Evolutionary conservation across 192 early-diverging fungal genomes (phyloP).

Genomic region (Coemansia sp.): DNA sequence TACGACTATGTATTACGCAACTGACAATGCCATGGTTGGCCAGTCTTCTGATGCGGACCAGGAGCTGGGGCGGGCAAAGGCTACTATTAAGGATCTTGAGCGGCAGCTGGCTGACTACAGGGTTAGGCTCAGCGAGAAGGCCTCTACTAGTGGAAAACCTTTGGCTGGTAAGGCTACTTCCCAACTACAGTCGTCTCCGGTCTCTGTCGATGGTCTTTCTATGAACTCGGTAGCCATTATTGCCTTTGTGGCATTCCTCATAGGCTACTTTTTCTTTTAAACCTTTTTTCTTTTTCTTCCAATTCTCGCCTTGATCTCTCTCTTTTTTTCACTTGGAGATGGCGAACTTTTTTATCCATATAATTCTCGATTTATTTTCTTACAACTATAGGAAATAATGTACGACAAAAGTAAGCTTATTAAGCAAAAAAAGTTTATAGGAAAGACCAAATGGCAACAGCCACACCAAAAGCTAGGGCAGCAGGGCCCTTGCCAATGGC

Average conservation of each 20-base stretch:
- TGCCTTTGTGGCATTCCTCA: slow-evolving; percentile 63
- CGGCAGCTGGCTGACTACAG: slow-evolving; percentile 41
- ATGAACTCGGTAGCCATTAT: slow-evolving; percentile 64
- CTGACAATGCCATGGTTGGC: slow-evolving; percentile 12
- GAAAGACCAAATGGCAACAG: not conserved
- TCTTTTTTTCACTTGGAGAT: not conserved
- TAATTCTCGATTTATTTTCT: not conserved
- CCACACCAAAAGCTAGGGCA: not conserved
- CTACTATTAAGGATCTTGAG: slow-evolving; percentile 45
- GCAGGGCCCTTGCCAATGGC: not conserved
- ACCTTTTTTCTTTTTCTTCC: not conserved
- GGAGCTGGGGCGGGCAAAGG: slow-evolving; percentile 51
- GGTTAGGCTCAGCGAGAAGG: slow-evolving; percentile 20
- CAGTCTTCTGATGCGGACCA: slow-evolving; percentile 14
- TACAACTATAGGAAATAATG: not conserved
- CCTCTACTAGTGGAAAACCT: slow-evolving; percentile 11
- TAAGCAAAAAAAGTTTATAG: not conserved
- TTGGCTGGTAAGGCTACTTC: slow-evolving; percentile 25
- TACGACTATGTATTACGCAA: slow-evolving; percentile 18
- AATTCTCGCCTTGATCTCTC: not conserved
- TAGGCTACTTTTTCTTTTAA: slow-evolving; percentile 72
- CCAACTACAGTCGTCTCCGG: not conserved
- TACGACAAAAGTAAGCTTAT: no score
- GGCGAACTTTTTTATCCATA: not conserved
- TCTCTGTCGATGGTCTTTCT: slow-evolving; percentile 64